Evolutionary conservation across 2,329 filamentous ascomycete species (phyloP), one percentile per base, ranked within the genome.

Genomic region (Cordyceps cicadae): DNA sequence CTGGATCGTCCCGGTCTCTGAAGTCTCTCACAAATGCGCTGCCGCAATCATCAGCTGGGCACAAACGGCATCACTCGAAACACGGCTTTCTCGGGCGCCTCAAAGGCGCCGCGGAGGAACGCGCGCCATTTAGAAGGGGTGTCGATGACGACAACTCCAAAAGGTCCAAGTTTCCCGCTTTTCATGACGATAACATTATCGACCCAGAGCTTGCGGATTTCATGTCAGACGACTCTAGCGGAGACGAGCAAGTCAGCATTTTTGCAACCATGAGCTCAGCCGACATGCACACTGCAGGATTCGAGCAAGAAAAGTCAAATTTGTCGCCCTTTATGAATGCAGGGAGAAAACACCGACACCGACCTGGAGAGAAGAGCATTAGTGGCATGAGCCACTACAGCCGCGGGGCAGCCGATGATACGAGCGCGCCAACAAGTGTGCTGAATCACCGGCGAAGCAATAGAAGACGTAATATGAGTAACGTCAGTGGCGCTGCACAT

Each of bases 181-280:
- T 99, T 67, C 94, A 99, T 71, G 92, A 94, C 69, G 94, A 99
- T 76, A 97, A 94, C 70, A 96, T 99, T 66, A 97, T 99, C 66
- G 94, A 99, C 70, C 94, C 94, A 1, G 94, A 99, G 69, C 78
- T 99, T 59, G 93, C 92, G 5, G 89, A 91, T 39, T 99, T 95
- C 74, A 89, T 99, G 80, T 99, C 94, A 7, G 94, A 99, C 70
- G 92, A 90, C 53, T 96, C 92, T 1, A 97, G 91, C 67, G 93
- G 89, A 43, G 92, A 96, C 67, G 92, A 99, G 65, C 90, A 95
- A 67, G 87, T 92, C 74, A 92, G 88, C 69, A 87, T 97, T 14
- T 89, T 96, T 73, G 87, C 89, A 1, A 86, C 84, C 7, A 81
- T 88, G 76, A 79, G 92, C n/a, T 85, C 82, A 61, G 81, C 82